These are phyloP conservation scores for Fusarium sp. DNA, from an alignment of 2,329 filamentous ascomycete species.

Conservation along the genomic window DNA sequence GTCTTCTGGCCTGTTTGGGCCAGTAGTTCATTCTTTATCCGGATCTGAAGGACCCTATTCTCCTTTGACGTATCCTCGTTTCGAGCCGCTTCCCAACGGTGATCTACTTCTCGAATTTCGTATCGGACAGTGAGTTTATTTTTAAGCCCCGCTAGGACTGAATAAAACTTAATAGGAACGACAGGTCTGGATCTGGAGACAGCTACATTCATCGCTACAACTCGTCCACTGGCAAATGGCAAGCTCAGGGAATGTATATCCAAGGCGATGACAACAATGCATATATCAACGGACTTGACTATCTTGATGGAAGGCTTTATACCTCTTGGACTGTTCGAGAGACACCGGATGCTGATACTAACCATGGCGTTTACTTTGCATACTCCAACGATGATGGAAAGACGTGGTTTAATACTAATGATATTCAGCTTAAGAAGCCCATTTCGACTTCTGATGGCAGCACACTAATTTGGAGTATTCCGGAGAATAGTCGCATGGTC, in stretches of 20 bases:
- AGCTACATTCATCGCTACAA: conserved; percentile 42
- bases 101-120: conserved; percentile 31
- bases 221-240: conserved; percentile 29
- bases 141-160: accelerated
- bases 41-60: conserved; percentile 29
- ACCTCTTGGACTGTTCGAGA: conserved; percentile 38
- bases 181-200: conserved; percentile 29
- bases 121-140: conserved; percentile 27
- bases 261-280: conserved; percentile 36
- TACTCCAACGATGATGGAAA: conserved; percentile 36
- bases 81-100: conserved; percentile 20
- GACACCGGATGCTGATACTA: conserved; percentile 32
- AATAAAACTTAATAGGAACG: accelerated
- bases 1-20: conserved; percentile 24
- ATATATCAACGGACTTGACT: conserved; percentile 34
- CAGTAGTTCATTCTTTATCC: conserved; percentile 19
- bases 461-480: conserved; percentile 28
- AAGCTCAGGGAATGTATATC: conserved; percentile 32
- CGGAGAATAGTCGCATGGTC: conserved; percentile 37
- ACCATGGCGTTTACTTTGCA: conserved; percentile 36
- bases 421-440: conserved; percentile 4
- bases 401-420: conserved; percentile 33
- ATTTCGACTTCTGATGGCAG: conserved; percentile 28
- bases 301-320: conserved; percentile 28
- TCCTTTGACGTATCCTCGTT: conserved; percentile 31